phyloP scores from a whole-genome alignment of 176 grass and related monocot species.

The Avena atlantica region DNA sequence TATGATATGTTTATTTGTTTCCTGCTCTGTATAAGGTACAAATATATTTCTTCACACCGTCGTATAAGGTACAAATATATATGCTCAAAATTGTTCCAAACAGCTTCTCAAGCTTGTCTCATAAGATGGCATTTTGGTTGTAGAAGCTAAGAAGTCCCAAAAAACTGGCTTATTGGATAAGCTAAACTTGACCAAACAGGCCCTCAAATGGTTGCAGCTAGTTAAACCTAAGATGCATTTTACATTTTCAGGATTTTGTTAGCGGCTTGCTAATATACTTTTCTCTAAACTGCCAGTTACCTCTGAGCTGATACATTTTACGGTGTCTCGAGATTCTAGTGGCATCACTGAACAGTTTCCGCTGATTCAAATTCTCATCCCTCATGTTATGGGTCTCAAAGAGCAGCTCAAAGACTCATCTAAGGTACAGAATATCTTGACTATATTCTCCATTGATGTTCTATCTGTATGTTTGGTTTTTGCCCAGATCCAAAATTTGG shows the following conservation, averaged over 20 bases:
- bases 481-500: background rate
- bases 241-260: constrained; percentile 26
- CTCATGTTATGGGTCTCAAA: constrained; percentile 90
- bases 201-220: background rate
- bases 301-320: constrained; percentile 97
- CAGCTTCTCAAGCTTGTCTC: constrained; percentile 19
- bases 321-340: constrained; percentile 71
- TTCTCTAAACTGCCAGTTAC: constrained; percentile 64
- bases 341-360: constrained; percentile 70
- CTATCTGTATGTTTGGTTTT: background rate
- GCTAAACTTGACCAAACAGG: constrained; percentile 17
- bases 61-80: background rate
- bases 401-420: constrained; percentile 86
- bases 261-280: constrained; percentile 38
- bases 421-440: constrained; percentile 58
- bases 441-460: constrained; percentile 23
- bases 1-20: background rate
- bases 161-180: constrained; percentile 34
- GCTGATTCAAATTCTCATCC: constrained; percentile 86
- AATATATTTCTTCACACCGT: background rate
- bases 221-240: constrained; percentile 7
- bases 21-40: constrained; percentile 27
- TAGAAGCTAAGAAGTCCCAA: constrained; percentile 25
- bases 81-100: constrained; percentile 29
- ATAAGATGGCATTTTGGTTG: background rate